Conservation (phyloP, 352 stramenopile genomes). For the Phytophthora aleatoria region DNA sequence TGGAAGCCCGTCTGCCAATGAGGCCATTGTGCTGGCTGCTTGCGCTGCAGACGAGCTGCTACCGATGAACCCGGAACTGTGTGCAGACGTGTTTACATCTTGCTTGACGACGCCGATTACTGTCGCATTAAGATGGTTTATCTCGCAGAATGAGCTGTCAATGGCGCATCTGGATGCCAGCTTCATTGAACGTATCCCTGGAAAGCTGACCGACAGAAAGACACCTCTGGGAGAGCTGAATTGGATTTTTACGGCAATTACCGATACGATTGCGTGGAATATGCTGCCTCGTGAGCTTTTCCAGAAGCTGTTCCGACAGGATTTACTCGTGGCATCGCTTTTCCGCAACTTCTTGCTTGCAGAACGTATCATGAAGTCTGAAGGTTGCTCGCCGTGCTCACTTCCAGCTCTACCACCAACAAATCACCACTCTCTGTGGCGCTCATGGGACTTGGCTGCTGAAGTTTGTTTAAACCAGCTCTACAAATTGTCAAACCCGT, state of each 20-base stretch:
- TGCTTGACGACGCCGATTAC: constrained; percentile 99
- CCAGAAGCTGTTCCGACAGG: constrained; percentile 99
- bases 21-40: constrained; percentile 97
- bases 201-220: constrained; percentile 94
- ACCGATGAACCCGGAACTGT: constrained; percentile 96
- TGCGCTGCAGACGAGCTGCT: constrained; percentile 95
- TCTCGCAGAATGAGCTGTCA: constrained; percentile 91
- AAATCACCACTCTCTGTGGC: constrained; percentile 97
- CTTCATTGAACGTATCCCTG: constrained; percentile 88
- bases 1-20: constrained; percentile 43
- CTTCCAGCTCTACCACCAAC: constrained; percentile 95
- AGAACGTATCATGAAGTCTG: constrained; percentile 96
- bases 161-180: constrained; percentile 87
- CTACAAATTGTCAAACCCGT: constrained; percentile 81
- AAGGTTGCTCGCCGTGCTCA: constrained; percentile 88
- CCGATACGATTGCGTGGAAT: constrained; percentile 99
- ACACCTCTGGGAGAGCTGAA: constrained; percentile 98
- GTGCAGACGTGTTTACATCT: constrained; percentile 99
- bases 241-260: constrained; percentile 99
- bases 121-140: constrained; percentile 98
- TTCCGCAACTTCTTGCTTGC: constrained; percentile 99
- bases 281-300: constrained; percentile 96
- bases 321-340: constrained; percentile 97
- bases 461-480: constrained; percentile 98
- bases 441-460: constrained; percentile 97